Conservation (phyloP, 2,329 filamentous ascomycete genomes). For the Alternaria triticina region DNA sequence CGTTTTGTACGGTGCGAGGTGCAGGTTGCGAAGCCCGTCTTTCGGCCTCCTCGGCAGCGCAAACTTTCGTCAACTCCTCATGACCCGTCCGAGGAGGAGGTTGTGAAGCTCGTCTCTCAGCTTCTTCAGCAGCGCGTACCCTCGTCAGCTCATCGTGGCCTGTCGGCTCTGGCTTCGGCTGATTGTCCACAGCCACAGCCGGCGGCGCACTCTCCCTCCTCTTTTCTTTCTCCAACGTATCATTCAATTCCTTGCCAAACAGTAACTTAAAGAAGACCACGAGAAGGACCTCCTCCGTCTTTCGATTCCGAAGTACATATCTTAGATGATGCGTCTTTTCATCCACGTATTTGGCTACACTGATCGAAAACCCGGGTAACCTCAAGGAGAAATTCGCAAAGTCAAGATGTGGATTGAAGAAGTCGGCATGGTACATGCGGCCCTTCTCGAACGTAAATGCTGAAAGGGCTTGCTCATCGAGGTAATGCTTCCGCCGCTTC, state of each 20-base stretch:
- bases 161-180: background rate
- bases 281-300: constrained; percentile 51
- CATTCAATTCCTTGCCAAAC: constrained; percentile 51
- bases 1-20: background rate
- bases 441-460: constrained; percentile 53
- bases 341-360: constrained; percentile 55
- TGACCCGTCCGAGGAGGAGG: background rate
- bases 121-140: background rate
- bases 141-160: constrained; percentile 2
- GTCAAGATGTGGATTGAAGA: constrained; percentile 58
- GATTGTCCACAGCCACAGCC: background rate
- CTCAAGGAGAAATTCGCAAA: constrained; percentile 55
- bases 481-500: constrained; percentile 55
- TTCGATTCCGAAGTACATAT: constrained; percentile 54
- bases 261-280: constrained; percentile 56
- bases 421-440: constrained; percentile 54
- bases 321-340: constrained; percentile 56
- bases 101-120: background rate
- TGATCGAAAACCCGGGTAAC: constrained; percentile 54
- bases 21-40: background rate
- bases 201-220: background rate
- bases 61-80: background rate
- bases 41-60: background rate
- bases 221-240: constrained; percentile 34
- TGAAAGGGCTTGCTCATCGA: constrained; percentile 44